Conservation (phyloP, 2,329 filamentous ascomycete genomes). For the Pseudomassariella vexata region DNA sequence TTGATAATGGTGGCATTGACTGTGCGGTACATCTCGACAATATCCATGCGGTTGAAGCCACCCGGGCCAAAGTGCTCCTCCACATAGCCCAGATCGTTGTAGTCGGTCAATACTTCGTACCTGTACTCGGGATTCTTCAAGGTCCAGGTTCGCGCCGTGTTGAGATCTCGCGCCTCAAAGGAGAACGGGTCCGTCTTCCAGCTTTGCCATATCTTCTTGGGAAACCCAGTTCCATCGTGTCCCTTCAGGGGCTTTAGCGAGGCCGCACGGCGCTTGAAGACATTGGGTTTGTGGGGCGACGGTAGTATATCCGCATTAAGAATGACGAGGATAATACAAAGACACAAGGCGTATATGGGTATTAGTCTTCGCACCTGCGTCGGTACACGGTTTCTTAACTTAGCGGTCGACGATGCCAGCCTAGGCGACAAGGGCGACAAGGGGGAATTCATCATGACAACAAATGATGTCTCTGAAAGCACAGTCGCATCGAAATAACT, state of each 20-base stretch:
- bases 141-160: slow-evolving; percentile 58
- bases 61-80: slow-evolving; percentile 61
- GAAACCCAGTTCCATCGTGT: slow-evolving; percentile 36
- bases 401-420: slow-evolving; percentile 17
- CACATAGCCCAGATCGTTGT: slow-evolving; percentile 62
- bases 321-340: slow-evolving; percentile 39
- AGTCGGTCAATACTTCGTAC: slow-evolving; percentile 66
- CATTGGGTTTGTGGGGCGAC: slow-evolving; percentile 3
- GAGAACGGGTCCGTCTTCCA: slow-evolving; percentile 66
- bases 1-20: slow-evolving; percentile 61
- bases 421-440: slow-evolving; percentile 29
- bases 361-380: slow-evolving; percentile 42
- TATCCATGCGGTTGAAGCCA: slow-evolving; percentile 62
- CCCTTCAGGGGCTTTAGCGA: slow-evolving; percentile 15
- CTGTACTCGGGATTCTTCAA: slow-evolving; percentile 60
- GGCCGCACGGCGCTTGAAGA: slow-evolving; percentile 7
- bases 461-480: no score
- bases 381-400: slow-evolving; percentile 33
- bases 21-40: slow-evolving; percentile 54
- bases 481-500: no score
- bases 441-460: slow-evolving; percentile 22
- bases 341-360: slow-evolving; percentile 36
- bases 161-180: slow-evolving; percentile 59
- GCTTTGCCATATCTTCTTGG: slow-evolving; percentile 69
- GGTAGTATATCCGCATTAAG: slow-evolving; percentile 32